Conservation (phyloP, 192 early-diverging fungal species). For the Podochytrium sp. region DNA sequence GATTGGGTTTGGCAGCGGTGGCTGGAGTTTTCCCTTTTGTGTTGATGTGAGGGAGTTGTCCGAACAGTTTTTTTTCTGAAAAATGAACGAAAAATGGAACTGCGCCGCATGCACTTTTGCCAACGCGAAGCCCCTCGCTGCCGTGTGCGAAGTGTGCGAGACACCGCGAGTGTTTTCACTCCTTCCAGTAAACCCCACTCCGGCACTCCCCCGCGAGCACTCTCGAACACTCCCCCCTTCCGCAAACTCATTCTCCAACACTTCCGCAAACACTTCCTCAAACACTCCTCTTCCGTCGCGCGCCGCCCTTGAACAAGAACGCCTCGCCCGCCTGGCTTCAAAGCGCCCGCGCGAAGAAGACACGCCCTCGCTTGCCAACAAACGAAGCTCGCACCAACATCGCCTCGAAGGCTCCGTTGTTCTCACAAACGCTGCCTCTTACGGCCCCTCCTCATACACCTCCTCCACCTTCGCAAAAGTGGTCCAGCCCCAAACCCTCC, state of each 20-base stretch:
- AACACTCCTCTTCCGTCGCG: background rate
- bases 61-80: no score
- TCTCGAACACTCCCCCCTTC: background rate
- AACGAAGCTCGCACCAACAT: background rate
- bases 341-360: background rate
- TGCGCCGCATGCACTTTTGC: constrained; percentile 10
- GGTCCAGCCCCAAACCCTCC: background rate
- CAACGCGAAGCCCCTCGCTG: background rate
- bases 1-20: no score
- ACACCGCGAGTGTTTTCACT: background rate
- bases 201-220: background rate
- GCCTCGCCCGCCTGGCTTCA: background rate
- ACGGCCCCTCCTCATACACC: background rate
- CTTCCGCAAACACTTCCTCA: background rate
- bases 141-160: constrained; percentile 16
- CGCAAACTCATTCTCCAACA: background rate
- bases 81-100: background rate
- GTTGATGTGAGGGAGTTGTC: background rate
- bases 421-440: background rate
- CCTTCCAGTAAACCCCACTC: no score
- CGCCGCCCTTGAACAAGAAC: background rate
- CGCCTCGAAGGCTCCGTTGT: background rate
- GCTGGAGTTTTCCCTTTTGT: no score
- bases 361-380: background rate
- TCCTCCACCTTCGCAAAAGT: background rate